These are phyloP conservation scores for Eucalyptus regnans DNA, from an alignment of 345 rosid species.

Conservation along the genomic window DNA sequence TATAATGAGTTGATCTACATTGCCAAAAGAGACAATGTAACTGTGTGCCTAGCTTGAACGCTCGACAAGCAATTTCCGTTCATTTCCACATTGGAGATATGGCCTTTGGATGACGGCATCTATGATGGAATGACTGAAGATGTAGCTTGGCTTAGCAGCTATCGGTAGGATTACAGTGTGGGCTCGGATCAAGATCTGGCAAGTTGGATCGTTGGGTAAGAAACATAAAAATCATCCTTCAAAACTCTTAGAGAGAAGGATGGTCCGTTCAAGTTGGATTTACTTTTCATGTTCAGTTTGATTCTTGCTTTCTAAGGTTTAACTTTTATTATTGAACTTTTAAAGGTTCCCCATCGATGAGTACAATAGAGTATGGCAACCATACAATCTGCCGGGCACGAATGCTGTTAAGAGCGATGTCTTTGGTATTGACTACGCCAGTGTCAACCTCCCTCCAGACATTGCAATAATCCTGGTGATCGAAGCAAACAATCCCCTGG, in stretches of 20 bases:
- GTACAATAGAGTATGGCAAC: not conserved
- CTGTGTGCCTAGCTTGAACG: conserved; percentile 1
- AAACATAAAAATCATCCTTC: not conserved
- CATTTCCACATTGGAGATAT: conserved; percentile 13
- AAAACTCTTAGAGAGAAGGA: not conserved
- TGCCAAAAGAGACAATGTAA: not conserved
- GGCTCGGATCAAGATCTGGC: not conserved
- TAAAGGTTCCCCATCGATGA: not conserved
- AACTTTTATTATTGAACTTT: not conserved
- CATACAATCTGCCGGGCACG: not conserved
- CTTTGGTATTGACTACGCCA: not conserved
- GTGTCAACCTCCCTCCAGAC: not conserved
- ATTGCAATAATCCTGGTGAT: not conserved
- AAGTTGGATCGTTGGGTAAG: not conserved
- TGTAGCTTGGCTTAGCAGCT: conserved; percentile 1
- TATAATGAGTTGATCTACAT: not conserved
- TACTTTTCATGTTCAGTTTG: not conserved
- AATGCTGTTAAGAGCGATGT: not conserved
- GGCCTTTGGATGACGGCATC: not conserved
- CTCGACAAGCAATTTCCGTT: conserved; percentile 3
- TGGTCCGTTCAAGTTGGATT: too few species aligned
- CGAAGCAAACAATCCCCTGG: not conserved
- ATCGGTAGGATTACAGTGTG: not conserved
- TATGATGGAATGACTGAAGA: conserved; percentile 3
- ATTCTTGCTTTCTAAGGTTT: not conserved